Percentiles rank a stretch among this genome's conserved stretches.
Evolutionary conservation across 2,329 filamentous ascomycete genomes (phyloP).

Genomic region (Ophiocordyceps camponoti-leonardi): DNA sequence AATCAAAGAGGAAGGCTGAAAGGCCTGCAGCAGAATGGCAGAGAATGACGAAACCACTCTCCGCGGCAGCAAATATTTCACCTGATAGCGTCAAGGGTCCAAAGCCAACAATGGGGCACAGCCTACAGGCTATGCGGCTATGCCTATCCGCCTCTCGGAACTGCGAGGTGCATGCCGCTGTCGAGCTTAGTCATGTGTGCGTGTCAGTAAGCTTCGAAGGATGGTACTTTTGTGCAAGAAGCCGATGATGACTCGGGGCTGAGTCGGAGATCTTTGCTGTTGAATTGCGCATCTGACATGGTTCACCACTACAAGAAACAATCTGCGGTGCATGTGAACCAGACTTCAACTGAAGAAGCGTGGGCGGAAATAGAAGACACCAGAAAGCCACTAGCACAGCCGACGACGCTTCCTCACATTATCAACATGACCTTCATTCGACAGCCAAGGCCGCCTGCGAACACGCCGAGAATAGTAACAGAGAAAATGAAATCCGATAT

Average conservation of each 20-base stretch:
- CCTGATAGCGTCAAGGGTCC: not conserved
- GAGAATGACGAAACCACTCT: conserved; percentile 12
- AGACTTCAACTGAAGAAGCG: not conserved
- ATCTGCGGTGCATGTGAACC: not conserved
- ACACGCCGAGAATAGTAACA: not conserved
- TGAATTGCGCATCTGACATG: not conserved
- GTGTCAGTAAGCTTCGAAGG: not conserved
- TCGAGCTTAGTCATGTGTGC: not conserved
- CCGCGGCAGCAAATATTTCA: conserved; percentile 6
- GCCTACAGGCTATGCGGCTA: too few relatives aligned
- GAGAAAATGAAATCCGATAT: not conserved
- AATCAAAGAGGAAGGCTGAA: not conserved
- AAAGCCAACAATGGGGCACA: too few relatives aligned
- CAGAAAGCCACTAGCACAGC: not conserved
- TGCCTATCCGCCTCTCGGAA: too few relatives aligned
- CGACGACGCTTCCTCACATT: not conserved
- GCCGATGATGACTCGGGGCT: too few relatives aligned
- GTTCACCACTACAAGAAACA: not conserved
- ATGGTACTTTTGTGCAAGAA: too few relatives aligned
- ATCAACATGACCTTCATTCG: not conserved
- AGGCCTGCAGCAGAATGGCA: not conserved
- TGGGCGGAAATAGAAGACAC: not conserved
- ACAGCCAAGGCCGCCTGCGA: not conserved
- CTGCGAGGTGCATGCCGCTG: not conserved
- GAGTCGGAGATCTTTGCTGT: too few relatives aligned